Evolutionary conservation across 2,329 filamentous ascomycete species (phyloP).

Genomic region (Akanthomyces dipterigenus): DNA sequence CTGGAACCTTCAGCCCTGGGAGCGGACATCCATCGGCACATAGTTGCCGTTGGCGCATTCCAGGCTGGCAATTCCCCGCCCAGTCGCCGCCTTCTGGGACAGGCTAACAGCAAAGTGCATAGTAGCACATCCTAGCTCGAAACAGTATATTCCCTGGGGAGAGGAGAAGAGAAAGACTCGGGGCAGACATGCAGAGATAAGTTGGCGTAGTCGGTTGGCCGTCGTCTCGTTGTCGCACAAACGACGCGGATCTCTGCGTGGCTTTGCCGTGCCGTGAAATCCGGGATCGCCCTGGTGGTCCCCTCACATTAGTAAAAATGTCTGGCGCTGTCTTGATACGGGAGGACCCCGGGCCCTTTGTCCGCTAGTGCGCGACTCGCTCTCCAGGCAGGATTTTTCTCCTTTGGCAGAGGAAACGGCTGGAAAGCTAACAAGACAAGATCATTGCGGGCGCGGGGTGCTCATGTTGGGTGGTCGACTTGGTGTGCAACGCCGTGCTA

Average conservation of each 20-base stretch:
- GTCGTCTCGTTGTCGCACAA: not conserved
- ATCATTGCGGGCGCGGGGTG: not conserved
- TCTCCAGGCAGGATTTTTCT: too few species aligned
- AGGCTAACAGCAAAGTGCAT: too few species aligned
- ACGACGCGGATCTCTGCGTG: not conserved
- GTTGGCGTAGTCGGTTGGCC: too few species aligned
- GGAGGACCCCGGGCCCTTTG: not conserved
- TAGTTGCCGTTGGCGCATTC: not conserved
- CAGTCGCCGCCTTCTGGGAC: not conserved
- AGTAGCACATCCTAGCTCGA: not conserved
- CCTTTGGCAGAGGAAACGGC: not conserved
- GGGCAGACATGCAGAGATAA: not conserved
- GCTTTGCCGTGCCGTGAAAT: constrained; percentile 5
- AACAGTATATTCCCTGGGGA: not conserved
- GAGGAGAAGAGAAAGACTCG: not conserved
- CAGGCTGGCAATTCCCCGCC: not conserved
- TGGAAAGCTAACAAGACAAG: too few species aligned
- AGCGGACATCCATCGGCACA: not conserved
- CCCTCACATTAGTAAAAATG: not conserved
- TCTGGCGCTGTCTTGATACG: not conserved
- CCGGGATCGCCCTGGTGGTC: not conserved
- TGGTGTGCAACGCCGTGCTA: not conserved
- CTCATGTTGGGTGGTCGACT: not conserved
- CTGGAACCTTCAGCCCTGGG: not conserved
- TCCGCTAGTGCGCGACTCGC: not conserved